Evolutionary conservation across 169 alveolate species (phyloP), one percentile per base, ranked within the genome.

Genomic region (Theileria annulata): DNA sequence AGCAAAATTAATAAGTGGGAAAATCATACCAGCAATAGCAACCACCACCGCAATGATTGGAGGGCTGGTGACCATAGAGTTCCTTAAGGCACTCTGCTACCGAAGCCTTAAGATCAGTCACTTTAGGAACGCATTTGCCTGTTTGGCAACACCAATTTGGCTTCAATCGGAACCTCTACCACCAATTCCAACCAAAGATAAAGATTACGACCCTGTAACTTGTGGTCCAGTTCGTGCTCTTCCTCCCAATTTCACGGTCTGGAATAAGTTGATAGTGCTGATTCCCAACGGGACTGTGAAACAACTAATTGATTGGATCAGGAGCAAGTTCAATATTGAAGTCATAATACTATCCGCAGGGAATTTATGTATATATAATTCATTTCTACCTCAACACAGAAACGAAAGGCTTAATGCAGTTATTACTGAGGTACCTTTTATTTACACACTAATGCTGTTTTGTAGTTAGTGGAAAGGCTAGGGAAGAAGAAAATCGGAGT

Each of bases 21-120:
- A 97, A 88, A 98, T 98, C 72, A 97, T 98, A 35, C 99, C 99
- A 25, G 99, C 99, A 60, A 96, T 98, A 58, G 99, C 99, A 56
- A 98, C 99, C 27, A 98, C 99, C 25, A 98, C 99, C 17, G 99
- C 99, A 31, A 97, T 98, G 97, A 93, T 97, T 64, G 96, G 98
- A 17, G 99, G 99, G 1, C 87, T 96, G 75, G 99, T 97, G 10
- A 93, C 97, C 59, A 87, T 95, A 31, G 99, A 97, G 86, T 81
- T 97, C 80, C 82, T 94, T 87, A 96, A 96, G 74, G 74, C 91
- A 62, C 77, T 91, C 27, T 69, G 76, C 51, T 79, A 88, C 75
- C 66, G 71, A 75, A 82, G 69, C 47, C 71, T 70, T 51, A 69
- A 81, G 27, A 80, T 82, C 25, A 80, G 48, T 2, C 91, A 87